Evolutionary conservation across 2,329 filamentous ascomycete species (phyloP).

Genomic region (Tetracladium maxilliforme): DNA sequence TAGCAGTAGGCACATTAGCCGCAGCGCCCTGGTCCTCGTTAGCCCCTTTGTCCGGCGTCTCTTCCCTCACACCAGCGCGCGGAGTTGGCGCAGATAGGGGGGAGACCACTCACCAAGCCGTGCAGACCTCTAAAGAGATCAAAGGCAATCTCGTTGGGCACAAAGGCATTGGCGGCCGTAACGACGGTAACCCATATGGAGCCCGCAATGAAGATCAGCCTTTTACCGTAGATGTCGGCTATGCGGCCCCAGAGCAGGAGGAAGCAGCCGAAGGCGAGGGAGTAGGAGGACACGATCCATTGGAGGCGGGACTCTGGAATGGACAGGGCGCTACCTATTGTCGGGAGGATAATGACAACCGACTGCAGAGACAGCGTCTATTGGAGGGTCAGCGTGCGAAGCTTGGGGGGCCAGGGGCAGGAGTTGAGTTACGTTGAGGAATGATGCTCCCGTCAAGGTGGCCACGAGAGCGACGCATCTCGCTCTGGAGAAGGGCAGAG

Average conservation of each 20-base stretch:
- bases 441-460: constrained; percentile 10
- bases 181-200: constrained; percentile 45
- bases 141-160: constrained; percentile 53
- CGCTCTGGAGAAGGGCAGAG: too few relatives aligned
- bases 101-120: constrained; percentile 38
- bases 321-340: constrained; percentile 9
- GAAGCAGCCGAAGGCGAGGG: constrained; percentile 29
- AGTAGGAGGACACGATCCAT: constrained; percentile 17
- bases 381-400: constrained; percentile 1
- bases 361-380: constrained; percentile 42
- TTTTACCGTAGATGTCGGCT: constrained; percentile 31
- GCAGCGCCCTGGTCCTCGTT: constrained; percentile 51
- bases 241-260: constrained; percentile 33
- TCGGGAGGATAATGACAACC: constrained; percentile 37
- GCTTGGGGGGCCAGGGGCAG: neutral
- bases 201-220: constrained; percentile 28
- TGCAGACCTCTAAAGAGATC: constrained; percentile 52
- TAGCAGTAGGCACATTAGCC: constrained; percentile 55
- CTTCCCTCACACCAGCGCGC: too few relatives aligned
- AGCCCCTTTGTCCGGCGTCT: too few relatives aligned
- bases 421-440: constrained; percentile 8
- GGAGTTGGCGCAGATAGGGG: too few relatives aligned
- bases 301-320: constrained; percentile 13
- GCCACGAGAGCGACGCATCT: constrained; percentile 10
- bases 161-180: constrained; percentile 45